Base-by-base conservation (phyloP, 306 rosid species). In the Pyrus betulifolia region DNA sequence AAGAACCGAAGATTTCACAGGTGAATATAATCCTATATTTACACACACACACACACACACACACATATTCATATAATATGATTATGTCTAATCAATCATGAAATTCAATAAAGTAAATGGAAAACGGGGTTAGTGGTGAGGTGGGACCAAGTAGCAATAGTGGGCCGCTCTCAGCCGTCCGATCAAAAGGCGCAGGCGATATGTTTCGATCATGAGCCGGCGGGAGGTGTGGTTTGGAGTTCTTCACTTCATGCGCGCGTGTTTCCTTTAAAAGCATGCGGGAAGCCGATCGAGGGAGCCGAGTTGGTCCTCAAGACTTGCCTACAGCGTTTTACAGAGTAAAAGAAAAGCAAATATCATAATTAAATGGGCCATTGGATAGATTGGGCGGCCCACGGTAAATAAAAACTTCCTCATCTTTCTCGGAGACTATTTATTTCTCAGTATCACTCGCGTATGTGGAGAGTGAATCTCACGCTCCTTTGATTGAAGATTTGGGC, bases 181-280 rank as follows among this genome's bases (percentile, higher is more conserved):
- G 85, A 81, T 74, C 0, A 52, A 59, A 59, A 22, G 3, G n/a
- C 6, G 3, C 33, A 8, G 17, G 46, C 19, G n/a, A 60, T 57
- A 58, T 44, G 40, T 58, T 54, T 31, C 25, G 52, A 76, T 81
- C 27, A 83, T 86, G 73, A 74, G 80, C 75, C 70, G 82, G 81
- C 71, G 72, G 79, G 77, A 51, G 74, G 80, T 85, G 79, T 75
- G 84, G 75, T 18, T 30, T 33, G 12, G 66, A 78, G 57, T 35
- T 66, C 40, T 19, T 66, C 42, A 63, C 68, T 67, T 79, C 62
- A 70, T 82, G 67, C 67, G 91, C 79, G 85, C 83, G 86, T 85
- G 83, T 81, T 44, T 46, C 73, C 80, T 85, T 58, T 70, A 40
- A 68, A 73, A 67, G 84, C 89, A 79, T 77, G 85, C 70, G 74